Evolutionary conservation across 2,329 filamentous ascomycete genomes (phyloP).

Genomic region (Fusarium sp.): DNA sequence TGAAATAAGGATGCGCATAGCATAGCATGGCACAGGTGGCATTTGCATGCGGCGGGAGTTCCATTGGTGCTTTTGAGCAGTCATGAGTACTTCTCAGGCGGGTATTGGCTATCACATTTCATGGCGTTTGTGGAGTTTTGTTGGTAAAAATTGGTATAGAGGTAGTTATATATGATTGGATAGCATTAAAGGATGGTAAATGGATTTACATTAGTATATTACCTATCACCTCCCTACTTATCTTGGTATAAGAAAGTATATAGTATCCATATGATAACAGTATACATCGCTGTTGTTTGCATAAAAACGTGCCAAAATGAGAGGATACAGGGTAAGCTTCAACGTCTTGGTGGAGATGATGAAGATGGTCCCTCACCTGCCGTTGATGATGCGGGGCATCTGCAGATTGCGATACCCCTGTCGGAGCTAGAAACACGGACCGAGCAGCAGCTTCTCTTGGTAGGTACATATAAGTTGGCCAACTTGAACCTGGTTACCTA

Average conservation of each 20-base stretch:
- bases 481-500: background rate
- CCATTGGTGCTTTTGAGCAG: background rate
- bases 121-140: constrained; percentile 36
- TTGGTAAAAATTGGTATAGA: constrained; percentile 32
- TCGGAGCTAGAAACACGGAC: constrained; percentile 25
- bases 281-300: background rate
- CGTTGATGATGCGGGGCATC: constrained; percentile 31
- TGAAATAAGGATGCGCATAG: background rate
- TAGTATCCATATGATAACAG: background rate
- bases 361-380: background rate
- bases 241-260: background rate
- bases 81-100: background rate
- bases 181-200: background rate
- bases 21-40: background rate
- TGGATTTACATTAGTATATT: background rate
- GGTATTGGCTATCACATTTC: constrained; percentile 2
- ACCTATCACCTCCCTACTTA: too few relatives aligned
- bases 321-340: constrained; percentile 37
- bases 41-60: constrained; percentile 23
- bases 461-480: constrained; percentile 23
- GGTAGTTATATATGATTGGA: background rate
- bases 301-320: background rate
- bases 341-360: background rate
- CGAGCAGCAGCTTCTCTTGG: constrained; percentile 25
- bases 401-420: constrained; percentile 17